Base-by-base conservation (phyloP, 169 alveolate genomes). In the Eimeria praecox region DNA sequence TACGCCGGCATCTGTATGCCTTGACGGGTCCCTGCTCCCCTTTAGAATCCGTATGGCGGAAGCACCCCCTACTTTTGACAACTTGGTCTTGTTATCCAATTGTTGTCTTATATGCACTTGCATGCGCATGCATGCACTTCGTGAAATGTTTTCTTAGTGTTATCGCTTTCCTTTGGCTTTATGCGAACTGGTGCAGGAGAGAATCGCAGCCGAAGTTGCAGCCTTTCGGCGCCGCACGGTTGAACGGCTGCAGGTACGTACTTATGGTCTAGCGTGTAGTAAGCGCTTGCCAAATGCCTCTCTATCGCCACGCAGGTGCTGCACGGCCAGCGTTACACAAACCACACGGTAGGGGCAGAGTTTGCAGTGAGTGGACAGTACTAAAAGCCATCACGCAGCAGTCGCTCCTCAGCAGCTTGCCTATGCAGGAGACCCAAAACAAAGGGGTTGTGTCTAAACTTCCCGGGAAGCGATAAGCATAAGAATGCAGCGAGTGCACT, bases 141-240 rank as follows among this genome's bases (percentile, higher is more conserved):
- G 49, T 16, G 4, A 12, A 30, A n/a, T 30, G 12, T 69, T n/a
- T 69, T 30, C 38, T 66, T 10, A 69, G 49, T 12, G 22, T 22
- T 49, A 6, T n/a, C 49, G 44, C 49, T 69, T 3, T 33, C 80
- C 18, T 69, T 49, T 69, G 80, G 30, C 22, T 16, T 35, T 69
- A 14, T 69, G 80, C 80, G n/a, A 10, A 69, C 49, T 69, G 80
- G 49, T 86, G 52, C 78, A 86, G 92, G 92, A 86, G 82, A 33
- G 78, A 38, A 86, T 59, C 27, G 80, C 78, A 56, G 80, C 92
- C 33, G 92, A 86, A 44, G 80, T 86, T 22, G 64, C 46, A 14
- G 92, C 92, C 92, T 86, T 86, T 52, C 30, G 92, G 78, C 75
- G 92, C 35, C 75, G 92, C 80, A 86, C 92, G 24, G 78, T 59